Conservation (phyloP, 1,284 basidiomycete species). For the Malassezia vespertilionis region DNA sequence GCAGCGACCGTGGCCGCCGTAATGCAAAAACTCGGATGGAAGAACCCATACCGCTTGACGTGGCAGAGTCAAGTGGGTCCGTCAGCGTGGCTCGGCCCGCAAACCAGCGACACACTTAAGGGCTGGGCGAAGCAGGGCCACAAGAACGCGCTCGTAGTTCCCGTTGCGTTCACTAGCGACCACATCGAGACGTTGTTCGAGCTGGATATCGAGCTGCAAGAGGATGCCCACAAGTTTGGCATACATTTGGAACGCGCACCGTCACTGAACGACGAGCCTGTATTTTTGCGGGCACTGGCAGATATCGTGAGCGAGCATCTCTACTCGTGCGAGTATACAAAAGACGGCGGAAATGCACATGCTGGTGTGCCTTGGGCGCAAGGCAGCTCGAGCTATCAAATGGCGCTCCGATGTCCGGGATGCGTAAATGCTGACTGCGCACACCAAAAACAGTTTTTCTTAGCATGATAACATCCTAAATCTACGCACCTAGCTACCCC, state of each 20-base stretch:
- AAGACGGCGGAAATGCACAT: slow-evolving; percentile 16
- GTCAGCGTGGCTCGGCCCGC: slow-evolving; percentile 94
- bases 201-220: slow-evolving; percentile 82
- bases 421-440: slow-evolving; percentile 80
- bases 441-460: slow-evolving; percentile 77
- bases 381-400: slow-evolving; percentile 60
- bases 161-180: slow-evolving; percentile 96
- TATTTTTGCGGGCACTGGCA: slow-evolving; percentile 89
- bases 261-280: slow-evolving; percentile 94
- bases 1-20: slow-evolving; percentile 61
- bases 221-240: slow-evolving; percentile 81
- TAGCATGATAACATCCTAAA: background rate
- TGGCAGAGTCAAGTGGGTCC: slow-evolving; percentile 99
- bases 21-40: slow-evolving; percentile 42
- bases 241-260: slow-evolving; percentile 82
- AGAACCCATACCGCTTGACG: slow-evolving; percentile 64
- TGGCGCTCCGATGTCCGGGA: slow-evolving; percentile 79
- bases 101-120: slow-evolving; percentile 82
- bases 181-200: slow-evolving; percentile 98
- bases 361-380: slow-evolving; percentile 32
- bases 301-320: slow-evolving; percentile 82
- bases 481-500: slow-evolving; percentile 8
- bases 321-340: slow-evolving; percentile 15
- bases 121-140: slow-evolving; percentile 77
- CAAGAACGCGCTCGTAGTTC: slow-evolving; percentile 78